A percentile compares a stretch with the other conserved stretches of the same genome.
Evolutionary conservation across 2,329 filamentous ascomycete species (phyloP).

Genomic region (Trichothecium roseum): DNA sequence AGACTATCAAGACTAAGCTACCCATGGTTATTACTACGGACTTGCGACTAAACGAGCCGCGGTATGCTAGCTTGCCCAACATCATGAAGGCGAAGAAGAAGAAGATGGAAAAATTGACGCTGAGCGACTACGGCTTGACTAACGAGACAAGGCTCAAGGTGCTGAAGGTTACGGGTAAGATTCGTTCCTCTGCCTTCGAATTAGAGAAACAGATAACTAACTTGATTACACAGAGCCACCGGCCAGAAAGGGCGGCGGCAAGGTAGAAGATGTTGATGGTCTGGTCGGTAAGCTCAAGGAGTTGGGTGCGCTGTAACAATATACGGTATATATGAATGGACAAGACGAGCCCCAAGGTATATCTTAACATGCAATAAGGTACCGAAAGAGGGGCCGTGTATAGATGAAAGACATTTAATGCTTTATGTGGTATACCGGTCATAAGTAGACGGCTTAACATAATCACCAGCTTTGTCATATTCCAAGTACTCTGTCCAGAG

Average conservation of each 20-base stretch:
- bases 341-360: neutral
- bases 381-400: no score
- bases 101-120: conserved; percentile 82
- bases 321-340: neutral
- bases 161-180: conserved; percentile 73
- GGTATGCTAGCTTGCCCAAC: conserved; percentile 91
- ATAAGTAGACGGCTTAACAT: no score
- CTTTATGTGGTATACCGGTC: no score
- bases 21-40: conserved; percentile 95
- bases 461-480: no score
- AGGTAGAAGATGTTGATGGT: conserved; percentile 96
- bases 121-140: conserved; percentile 73
- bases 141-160: conserved; percentile 72
- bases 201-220: neutral
- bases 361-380: neutral
- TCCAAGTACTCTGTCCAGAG: no score
- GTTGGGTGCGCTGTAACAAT: conserved; percentile 68
- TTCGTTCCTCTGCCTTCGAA: conserved; percentile 5
- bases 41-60: conserved; percentile 84
- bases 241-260: conserved; percentile 80
- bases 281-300: conserved; percentile 92
- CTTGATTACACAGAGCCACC: conserved; percentile 56
- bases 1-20: conserved; percentile 76
- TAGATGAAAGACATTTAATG: no score
- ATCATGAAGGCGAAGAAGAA: conserved; percentile 99